A percentile compares a stretch with the other conserved stretches of the same genome.
These are phyloP conservation scores for Candida tibetensis DNA, from an alignment of 805 yeast genomes.

Conservation along the genomic window DNA sequence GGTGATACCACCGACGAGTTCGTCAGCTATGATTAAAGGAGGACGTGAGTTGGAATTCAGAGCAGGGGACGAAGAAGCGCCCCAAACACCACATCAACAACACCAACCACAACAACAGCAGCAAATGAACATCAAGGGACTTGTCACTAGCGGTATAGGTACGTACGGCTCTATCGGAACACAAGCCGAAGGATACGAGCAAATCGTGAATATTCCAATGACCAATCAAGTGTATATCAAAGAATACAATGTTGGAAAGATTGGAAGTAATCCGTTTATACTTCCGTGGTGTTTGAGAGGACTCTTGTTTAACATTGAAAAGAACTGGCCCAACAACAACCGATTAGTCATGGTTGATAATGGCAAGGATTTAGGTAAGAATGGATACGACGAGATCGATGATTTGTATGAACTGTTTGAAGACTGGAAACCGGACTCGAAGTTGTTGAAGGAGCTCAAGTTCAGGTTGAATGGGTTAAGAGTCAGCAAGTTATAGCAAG, in stretches of 20 bases:
- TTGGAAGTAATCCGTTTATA: constrained; percentile 78
- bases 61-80: background rate
- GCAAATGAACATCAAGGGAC: background rate
- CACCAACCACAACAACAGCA: background rate
- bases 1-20: constrained; percentile 31
- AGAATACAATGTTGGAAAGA: constrained; percentile 58
- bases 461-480: constrained; percentile 62
- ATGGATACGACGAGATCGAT: constrained; percentile 53
- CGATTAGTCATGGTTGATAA: constrained; percentile 28
- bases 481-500: constrained; percentile 33
- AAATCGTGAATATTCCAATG: constrained; percentile 22
- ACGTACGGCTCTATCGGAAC: constrained; percentile 9
- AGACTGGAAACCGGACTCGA: constrained; percentile 83
- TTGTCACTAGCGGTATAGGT: constrained; percentile 19
- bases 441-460: constrained; percentile 78
- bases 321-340: constrained; percentile 46
- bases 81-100: too few relatives aligned
- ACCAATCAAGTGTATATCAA: constrained; percentile 36
- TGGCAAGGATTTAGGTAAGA: constrained; percentile 29
- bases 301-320: constrained; percentile 59
- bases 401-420: constrained; percentile 70
- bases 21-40: background rate
- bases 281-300: constrained; percentile 95
- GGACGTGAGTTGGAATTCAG: background rate
- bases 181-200: constrained; percentile 4